Conservation (phyloP, 140 eudicot species). For the Oenanthe javanica region DNA sequence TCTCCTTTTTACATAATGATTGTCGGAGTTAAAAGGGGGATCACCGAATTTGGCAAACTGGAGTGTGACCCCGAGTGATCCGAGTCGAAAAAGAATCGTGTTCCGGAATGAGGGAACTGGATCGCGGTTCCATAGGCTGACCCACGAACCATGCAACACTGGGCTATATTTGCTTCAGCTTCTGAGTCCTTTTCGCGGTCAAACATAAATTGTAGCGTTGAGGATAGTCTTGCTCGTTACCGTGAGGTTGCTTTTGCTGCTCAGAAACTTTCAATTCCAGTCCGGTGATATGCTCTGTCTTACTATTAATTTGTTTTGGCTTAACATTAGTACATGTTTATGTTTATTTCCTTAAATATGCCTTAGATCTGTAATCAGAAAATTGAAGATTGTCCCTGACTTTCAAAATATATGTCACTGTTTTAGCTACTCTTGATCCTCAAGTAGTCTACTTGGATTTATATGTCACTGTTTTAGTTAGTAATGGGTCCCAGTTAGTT, state of each 20-base stretch:
- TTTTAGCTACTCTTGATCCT: neutral
- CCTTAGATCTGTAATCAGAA: neutral
- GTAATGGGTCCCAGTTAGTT: too few relatives aligned
- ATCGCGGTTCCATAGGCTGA: too few relatives aligned
- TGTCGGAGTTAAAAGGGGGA: too few relatives aligned
- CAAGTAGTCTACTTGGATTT: neutral
- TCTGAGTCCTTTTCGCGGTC: conserved; percentile 74
- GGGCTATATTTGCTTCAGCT: conserved; percentile 70
- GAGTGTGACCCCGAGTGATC: too few relatives aligned
- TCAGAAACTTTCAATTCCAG: conserved; percentile 47
- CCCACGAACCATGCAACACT: too few relatives aligned
- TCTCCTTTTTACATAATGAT: too few relatives aligned
- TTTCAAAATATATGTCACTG: neutral
- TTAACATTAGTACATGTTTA: neutral
- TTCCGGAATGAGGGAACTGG: too few relatives aligned
- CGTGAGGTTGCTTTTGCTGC: conserved; percentile 78
- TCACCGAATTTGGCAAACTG: too few relatives aligned
- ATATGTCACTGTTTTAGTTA: neutral
- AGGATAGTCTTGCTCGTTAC: conserved; percentile 76
- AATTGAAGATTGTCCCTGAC: neutral
- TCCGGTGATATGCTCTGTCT: conserved; percentile 62
- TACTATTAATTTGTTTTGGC: neutral
- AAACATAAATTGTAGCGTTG: conserved; percentile 78
- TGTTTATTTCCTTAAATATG: neutral
- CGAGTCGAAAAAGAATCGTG: too few relatives aligned